phyloP scores from a whole-genome alignment of 2,329 filamentous ascomycete species.

The Colletotrichum lupini region DNA sequence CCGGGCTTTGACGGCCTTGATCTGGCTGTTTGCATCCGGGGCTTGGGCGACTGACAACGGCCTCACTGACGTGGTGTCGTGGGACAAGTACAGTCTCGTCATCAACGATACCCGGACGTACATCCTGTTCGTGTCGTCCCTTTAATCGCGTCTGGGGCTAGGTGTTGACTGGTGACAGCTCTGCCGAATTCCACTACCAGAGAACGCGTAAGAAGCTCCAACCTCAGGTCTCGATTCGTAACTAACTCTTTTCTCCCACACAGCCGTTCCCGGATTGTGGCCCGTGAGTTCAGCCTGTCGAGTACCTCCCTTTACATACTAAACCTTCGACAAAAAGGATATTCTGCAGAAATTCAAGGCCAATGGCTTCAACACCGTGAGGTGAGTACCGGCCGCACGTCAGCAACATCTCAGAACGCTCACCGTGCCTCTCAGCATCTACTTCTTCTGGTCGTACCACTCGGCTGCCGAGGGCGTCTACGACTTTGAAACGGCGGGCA shows the following conservation, averaged over 20 bases:
- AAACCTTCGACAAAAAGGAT: conserved; percentile 54
- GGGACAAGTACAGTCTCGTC: conserved; percentile 78
- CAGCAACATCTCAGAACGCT: background rate
- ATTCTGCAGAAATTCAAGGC: conserved; percentile 87
- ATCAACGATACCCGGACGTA: conserved; percentile 63
- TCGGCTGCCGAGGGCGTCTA: conserved; percentile 80
- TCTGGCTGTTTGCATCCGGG: conserved; percentile 36
- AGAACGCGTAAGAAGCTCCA: conserved; percentile 45
- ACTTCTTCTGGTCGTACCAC: conserved; percentile 81
- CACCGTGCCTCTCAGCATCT: conserved; percentile 63
- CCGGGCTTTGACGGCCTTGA: background rate
- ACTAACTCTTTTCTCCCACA: background rate
- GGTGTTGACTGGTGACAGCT: conserved; percentile 74
- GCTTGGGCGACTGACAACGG: conserved; percentile 50
- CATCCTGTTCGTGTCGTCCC: conserved; percentile 6
- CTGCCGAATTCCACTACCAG: conserved; percentile 76
- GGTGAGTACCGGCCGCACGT: conserved; percentile 54
- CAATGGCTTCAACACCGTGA: conserved; percentile 81
- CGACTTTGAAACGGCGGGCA: conserved; percentile 63
- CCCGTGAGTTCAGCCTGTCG: conserved; percentile 52
- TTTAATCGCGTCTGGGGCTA: conserved; percentile 49
- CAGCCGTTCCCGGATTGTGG: conserved; percentile 58
- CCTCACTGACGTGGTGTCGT: conserved; percentile 66
- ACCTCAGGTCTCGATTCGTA: background rate
- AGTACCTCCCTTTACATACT: background rate